Evolutionary conservation across 768 basidiomycete genomes (phyloP), one percentile per base, ranked within the genome.

Genomic region (Suillus spraguei): DNA sequence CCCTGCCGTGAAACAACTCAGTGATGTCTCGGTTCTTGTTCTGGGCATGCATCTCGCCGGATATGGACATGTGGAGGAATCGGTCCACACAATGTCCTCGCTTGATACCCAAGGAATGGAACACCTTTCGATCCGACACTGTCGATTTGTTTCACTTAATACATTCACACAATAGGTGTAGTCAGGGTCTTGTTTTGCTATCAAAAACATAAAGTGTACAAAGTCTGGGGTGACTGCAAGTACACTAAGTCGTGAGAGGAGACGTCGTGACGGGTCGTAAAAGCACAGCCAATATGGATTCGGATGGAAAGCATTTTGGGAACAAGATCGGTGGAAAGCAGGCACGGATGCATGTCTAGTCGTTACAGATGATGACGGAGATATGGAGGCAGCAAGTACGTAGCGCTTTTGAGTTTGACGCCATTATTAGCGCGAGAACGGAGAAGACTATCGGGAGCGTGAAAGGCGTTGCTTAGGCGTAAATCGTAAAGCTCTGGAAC

Each of bases 311-410:
- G 62, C 69, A 72, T 70, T 73, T 68, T 70, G 74, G 72, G 77
- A 74, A 70, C 68, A 70, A 74, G 70, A 77, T 67, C 62, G 28
- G 63, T 66, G 65, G 61, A 64, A 60, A 64, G 64, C 72, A 67
- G 75, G 72, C 72, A 77, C 72, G 76, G 74, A 76, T 76, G 84
- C 83, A 86, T 88, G 82, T 89, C 86, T 89, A 88, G 83, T 87
- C 84, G 83, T 88, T 89, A 88, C 87, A 87, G 74, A 74, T 76
- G 72, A 72, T 70, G 68, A 66, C 60, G 64, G 72, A 64, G 63
- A 65, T 63, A 44, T 33, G 62, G 61, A 71, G 59, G 59, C 32
- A 58, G 36, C 56, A 58, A 58, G 39, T 41, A 58, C 39, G 56
- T 58, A 41, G 39, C 56, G 56, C 35, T 58, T 58, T 58, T 41